A percentile compares a stretch with the other conserved stretches of the same genome.
Conservation (phyloP, 2,329 filamentous ascomycete genomes). For the Sphaerostilbella broomeana region DNA sequence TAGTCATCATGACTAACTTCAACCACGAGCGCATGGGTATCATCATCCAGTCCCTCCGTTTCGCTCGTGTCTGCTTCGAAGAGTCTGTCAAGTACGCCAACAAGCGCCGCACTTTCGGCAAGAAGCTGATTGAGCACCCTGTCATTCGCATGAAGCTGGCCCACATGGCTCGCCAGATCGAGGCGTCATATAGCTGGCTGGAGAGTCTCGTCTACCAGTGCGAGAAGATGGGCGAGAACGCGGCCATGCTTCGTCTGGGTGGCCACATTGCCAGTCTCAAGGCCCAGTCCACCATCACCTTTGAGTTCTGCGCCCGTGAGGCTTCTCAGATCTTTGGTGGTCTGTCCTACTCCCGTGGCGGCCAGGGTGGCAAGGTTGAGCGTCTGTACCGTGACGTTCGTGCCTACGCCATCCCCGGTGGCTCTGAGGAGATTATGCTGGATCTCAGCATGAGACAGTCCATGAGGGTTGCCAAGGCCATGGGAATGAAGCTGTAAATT, state of each 20-base stretch:
- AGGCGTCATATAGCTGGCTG: constrained; percentile 94
- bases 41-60: constrained; percentile 93
- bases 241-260: constrained; percentile 93
- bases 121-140: constrained; percentile 92
- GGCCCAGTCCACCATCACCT: constrained; percentile 87
- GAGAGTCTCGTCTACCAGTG: constrained; percentile 94
- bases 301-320: constrained; percentile 96
- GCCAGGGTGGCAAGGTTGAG: constrained; percentile 94
- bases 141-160: constrained; percentile 97
- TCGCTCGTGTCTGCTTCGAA: constrained; percentile 94
- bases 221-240: constrained; percentile 83
- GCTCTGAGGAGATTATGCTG: constrained; percentile 97
- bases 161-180: constrained; percentile 96
- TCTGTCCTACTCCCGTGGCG: constrained; percentile 82
- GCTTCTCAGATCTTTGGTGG: constrained; percentile 97
- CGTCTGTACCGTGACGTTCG: constrained; percentile 89
- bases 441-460: constrained; percentile 92
- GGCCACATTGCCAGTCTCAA: constrained; percentile 92
- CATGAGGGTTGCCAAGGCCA: constrained; percentile 76
- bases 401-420: constrained; percentile 93
- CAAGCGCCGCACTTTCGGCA: constrained; percentile 95
- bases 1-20: constrained; percentile 98
- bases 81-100: constrained; percentile 94
- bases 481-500: constrained; percentile 83
- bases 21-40: constrained; percentile 99